Evolutionary conservation across 2,329 filamentous ascomycete genomes (phyloP), one percentile per base, ranked within the genome.

Genomic region (Aspergillus latus): DNA sequence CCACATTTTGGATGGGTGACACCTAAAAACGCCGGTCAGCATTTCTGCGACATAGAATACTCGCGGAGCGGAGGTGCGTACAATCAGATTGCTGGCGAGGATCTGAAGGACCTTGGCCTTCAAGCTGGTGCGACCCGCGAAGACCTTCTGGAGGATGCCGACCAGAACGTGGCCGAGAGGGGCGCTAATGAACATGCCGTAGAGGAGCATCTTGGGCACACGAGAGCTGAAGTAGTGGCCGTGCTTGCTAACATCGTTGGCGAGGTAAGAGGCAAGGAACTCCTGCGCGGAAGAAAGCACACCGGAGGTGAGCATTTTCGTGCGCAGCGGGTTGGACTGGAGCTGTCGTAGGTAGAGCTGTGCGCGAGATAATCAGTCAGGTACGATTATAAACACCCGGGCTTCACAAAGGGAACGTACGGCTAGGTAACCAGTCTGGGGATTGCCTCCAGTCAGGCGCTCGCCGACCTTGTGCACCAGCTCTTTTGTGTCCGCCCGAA

Each of bases 261-360:
- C 94, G 68, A 97, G 90, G 88, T 90, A 97, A 57, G 94, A 97
- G 55, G 94, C 93, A 58, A 97, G 83, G 63, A 97, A 83, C 80
- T 99, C 94, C 80, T 99, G 94, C 56, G 91, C 79, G 66, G 88
- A 92, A 13, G 92, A 90, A 50, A 99, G 86, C 28, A 92, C 88
- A 67, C 93, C 94, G 49, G 94, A 94, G 60, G 94, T 99, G 73
- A 99, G 84, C 92, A 99, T 99, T 86, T 99, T 99, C 68, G 94
- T 97, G 71, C 94, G 91, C 74, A 97, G 82, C 50, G 94, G 94
- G 81, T 97, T 93, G 70, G 87, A 84, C 78, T 97, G 92, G 66
- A 97, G 88, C 78, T 96, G 89, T 79, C 90, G 88, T 73, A 97
- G 88, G 78, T 97, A 97, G 73, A 88, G 87, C 92, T 96, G 49